A percentile compares a stretch with the other conserved stretches of the same genome.
Evolutionary conservation across 2,329 filamentous ascomycete genomes (phyloP).

Genomic region (Aspergillus sclerotialis): DNA sequence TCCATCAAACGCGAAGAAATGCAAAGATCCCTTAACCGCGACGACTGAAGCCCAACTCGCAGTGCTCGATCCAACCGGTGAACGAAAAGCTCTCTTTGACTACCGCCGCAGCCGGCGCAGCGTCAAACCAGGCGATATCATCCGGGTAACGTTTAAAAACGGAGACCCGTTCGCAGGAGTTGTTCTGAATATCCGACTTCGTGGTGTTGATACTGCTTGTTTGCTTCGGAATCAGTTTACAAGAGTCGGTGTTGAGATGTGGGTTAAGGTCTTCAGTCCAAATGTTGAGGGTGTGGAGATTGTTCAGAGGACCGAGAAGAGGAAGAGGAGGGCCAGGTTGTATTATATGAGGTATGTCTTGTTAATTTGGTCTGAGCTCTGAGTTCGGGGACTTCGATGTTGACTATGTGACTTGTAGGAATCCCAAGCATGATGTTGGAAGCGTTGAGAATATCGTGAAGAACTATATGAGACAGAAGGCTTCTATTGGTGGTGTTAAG

Average conservation of each 20-base stretch:
- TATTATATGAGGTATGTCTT: conserved; percentile 70
- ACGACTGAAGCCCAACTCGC: conserved; percentile 64
- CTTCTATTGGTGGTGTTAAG: conserved; percentile 31
- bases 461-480: conserved; percentile 53
- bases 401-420: conserved; percentile 25
- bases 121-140: conserved; percentile 78
- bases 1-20: conserved; percentile 25
- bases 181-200: conserved; percentile 75
- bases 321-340: conserved; percentile 76
- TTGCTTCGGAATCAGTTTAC: conserved; percentile 80
- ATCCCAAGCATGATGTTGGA: conserved; percentile 80
- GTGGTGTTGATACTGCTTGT: conserved; percentile 84
- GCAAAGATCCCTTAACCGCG: conserved; percentile 58
- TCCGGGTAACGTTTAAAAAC: conserved; percentile 78
- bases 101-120: conserved; percentile 65
- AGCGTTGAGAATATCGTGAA: conserved; percentile 74
- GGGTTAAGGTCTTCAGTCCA: conserved; percentile 91
- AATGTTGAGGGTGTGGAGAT: conserved; percentile 88
- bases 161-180: conserved; percentile 88
- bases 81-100: conserved; percentile 74
- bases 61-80: conserved; percentile 75
- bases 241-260: conserved; percentile 89
- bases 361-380: background rate
- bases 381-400: too few species aligned
- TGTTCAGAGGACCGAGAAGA: conserved; percentile 76